Base-by-base conservation (phyloP, 257 asterid species). In the Ligustrum vulgare region DNA sequence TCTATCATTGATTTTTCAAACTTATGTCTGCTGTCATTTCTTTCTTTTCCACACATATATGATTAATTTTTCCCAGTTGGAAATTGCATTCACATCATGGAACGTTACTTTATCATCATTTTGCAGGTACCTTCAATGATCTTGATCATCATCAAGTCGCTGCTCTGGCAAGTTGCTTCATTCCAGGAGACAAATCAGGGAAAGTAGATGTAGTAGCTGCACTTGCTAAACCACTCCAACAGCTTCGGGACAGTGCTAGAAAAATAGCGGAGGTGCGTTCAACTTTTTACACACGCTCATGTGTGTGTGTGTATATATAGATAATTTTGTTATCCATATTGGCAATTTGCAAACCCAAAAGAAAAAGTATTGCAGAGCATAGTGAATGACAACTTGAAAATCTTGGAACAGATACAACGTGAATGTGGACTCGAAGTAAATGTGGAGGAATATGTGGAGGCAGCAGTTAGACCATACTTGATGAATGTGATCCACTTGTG, bases 401-500 rank as follows among this genome's bases (percentile, higher is more conserved):
- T 75, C 51, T 34, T 65, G n/a, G 62, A 78, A 82, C 90, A 95
- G 99, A 87, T 95, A 75, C 98, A 95, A 91, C 92, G 90, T n/a
- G 98, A 95, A 83, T 95, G 99, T 86, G 91, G 93, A 84, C 90
- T 93, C 76, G 97, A 95, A 83, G 80, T 93, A 64, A 89, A 95
- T 70, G 91, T 92, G 83, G 99, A 95, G 13, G 99, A 95, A 76
- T 95, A 93, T 76, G 99, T 95, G 72, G 99, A 93, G 85, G 96
- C 97, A 60, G 87, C 98, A 54, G 82, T 91, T 60, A 86, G 97
- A 82, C 98, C 98, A 35, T 93, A 9, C 83, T 77, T 91, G 89
- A 95, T 95, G 99, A 97, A 95, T 83, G 99, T 95, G 80, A 91
- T 95, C 75, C 93, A 95, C 80, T 89, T 95, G 75, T 95, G 99